Percentiles rank a stretch among this genome's conserved stretches.
phyloP scores from a whole-genome alignment of 176 grass and related monocot species.

The Zizania latifolia region DNA sequence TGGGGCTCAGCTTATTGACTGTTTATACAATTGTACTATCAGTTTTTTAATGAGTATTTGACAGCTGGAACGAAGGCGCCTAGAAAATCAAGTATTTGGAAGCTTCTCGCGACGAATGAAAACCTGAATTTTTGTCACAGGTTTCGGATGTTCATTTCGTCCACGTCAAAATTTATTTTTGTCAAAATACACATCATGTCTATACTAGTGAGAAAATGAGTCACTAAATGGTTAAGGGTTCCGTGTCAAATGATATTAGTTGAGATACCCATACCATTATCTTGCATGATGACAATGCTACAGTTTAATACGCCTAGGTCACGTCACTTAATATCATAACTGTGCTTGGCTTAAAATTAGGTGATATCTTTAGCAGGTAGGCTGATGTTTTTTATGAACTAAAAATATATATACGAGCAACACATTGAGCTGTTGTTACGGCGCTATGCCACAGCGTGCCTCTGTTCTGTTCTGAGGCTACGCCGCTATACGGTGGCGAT shows the following conservation, averaged over 20 bases:
- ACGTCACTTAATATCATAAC: slow-evolving; percentile 4
- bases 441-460: neutral
- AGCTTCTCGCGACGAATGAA: neutral
- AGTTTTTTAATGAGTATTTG: slow-evolving; percentile 1
- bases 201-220: neutral
- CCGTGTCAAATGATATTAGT: neutral
- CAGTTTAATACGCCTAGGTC: neutral
- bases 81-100: slow-evolving; percentile 26
- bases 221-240: slow-evolving; percentile 15
- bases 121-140: slow-evolving; percentile 18
- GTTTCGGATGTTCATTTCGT: slow-evolving; percentile 5
- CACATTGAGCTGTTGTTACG: neutral
- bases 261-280: neutral
- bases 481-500: too few relatives aligned
- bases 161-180: neutral
- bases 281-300: neutral
- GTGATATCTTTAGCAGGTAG: slow-evolving; percentile 10
- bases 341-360: slow-evolving; percentile 29
- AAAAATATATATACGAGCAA: neutral
- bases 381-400: neutral
- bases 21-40: too few relatives aligned
- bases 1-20: too few relatives aligned
- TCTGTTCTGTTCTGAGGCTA: neutral
- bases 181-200: neutral
- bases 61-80: slow-evolving; percentile 5